Base-by-base conservation (phyloP, 176 grass and related monocot species). In the Triticum turgidum region DNA sequence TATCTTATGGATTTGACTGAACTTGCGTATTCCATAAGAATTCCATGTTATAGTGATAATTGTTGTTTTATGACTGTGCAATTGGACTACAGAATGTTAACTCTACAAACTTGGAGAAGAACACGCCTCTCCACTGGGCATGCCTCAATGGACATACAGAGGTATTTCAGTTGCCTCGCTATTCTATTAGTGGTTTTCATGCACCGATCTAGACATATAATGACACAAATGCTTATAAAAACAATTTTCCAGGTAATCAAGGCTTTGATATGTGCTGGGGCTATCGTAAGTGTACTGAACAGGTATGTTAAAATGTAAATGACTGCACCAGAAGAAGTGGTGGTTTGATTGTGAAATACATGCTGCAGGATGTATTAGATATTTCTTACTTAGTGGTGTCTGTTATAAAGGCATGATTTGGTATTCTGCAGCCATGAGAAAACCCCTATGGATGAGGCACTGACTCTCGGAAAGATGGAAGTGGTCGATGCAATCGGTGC, bases 401-500 rank as follows among this genome's bases (percentile, higher is more conserved):
- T 29, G 3, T 29, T 70, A 65, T 7, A 11, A 38, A 69, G 59
- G 21, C 62, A 70, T 85, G 21, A 34, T 89, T 83, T 72, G 9
- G 75, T 58, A 34, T 88, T 78, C 65, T 88, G 61, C 85, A 99
- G 94, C 88, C 94, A 99, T 79, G 97, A 96, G 82, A 89, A 88
- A 91, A 96, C 92, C 58, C 97, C 97, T 37, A 91, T 96, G 88
- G 97, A 94, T 85, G 97, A 99, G 90, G 97, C 92, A 17, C 92
- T 96, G 77, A 88, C 42, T 38, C 90, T 71, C 9, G 92, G 97
- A 69, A 94, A 94, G 89, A 80, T 94, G 97, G 94, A 99, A 42
- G 94, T 96, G 84, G 69, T 99, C 11, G 94, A 94, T 70, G 92
- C 92, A 34, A 94, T 99, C 68, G 73, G 87, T 56, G 85, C 90